phyloP scores from a whole-genome alignment of 2,329 filamentous ascomycete genomes.

The Xylariaceae sp. region DNA sequence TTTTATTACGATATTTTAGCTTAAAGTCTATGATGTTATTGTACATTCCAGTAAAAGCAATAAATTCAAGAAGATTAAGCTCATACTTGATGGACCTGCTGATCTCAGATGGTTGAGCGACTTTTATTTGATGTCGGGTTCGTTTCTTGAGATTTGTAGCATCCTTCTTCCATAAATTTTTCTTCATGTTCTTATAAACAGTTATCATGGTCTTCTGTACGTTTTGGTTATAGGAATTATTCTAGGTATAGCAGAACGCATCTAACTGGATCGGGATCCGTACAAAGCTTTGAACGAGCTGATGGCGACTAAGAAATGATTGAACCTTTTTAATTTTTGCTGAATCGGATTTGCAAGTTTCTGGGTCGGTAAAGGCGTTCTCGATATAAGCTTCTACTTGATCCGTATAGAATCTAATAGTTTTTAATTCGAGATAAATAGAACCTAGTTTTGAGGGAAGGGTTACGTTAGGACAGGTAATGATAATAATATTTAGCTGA shows the following conservation, averaged over 20 bases:
- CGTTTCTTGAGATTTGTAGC: too few relatives aligned
- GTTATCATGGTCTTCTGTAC: too few relatives aligned
- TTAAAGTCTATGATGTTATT: too few relatives aligned
- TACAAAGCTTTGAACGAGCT: conserved; percentile 45
- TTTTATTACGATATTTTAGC: too few relatives aligned
- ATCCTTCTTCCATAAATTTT: too few relatives aligned
- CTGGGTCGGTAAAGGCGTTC: conserved; percentile 23
- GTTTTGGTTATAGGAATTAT: too few relatives aligned
- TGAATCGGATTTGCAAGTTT: conserved; percentile 23
- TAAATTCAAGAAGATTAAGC: too few relatives aligned
- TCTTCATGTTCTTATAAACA: too few relatives aligned
- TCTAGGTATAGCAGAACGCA: conserved; percentile 50
- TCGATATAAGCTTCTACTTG: conserved; percentile 44
- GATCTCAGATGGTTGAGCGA: too few relatives aligned
- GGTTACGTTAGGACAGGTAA: conserved; percentile 45
- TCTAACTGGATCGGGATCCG: conserved; percentile 53
- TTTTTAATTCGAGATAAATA: conserved; percentile 50
- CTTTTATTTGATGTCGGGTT: too few relatives aligned
- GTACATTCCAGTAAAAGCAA: too few relatives aligned
- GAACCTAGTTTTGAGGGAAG: conserved; percentile 6
- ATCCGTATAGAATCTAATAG: conserved; percentile 47
- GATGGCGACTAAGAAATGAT: conserved; percentile 43
- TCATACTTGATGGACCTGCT: too few relatives aligned
- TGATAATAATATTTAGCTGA: conserved; percentile 47
- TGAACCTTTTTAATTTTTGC: conserved; percentile 35